Evolutionary conservation across 148 eudicot species (phyloP).

Genomic region (Euryodendron excelsum): DNA sequence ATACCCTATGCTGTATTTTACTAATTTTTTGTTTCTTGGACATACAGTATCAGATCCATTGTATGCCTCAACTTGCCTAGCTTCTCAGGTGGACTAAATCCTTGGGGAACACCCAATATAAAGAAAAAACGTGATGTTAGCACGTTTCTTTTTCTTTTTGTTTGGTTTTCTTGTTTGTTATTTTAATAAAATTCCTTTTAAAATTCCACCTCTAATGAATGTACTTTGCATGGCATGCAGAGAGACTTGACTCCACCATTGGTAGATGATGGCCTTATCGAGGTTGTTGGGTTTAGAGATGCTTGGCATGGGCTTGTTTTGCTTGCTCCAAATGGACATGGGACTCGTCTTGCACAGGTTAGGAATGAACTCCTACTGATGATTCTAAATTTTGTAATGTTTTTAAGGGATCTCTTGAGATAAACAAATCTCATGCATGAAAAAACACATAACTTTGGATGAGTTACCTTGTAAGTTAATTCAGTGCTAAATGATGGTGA

Average conservation of each 20-base stretch:
- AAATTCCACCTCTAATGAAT: slow-evolving; percentile 5
- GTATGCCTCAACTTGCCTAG: slow-evolving; percentile 97
- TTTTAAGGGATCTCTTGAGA: background rate
- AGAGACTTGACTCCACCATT: slow-evolving; percentile 72
- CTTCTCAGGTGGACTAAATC: slow-evolving; percentile 96
- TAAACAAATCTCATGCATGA: background rate
- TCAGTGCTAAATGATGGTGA: background rate
- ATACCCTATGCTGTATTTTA: background rate
- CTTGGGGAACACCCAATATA: slow-evolving; percentile 86
- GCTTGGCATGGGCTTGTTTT: slow-evolving; percentile 98
- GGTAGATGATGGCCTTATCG: slow-evolving; percentile 89
- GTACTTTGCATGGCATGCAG: slow-evolving; percentile 31
- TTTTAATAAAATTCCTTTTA: background rate
- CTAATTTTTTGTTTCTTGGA: background rate
- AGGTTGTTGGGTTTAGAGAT: slow-evolving; percentile 92
- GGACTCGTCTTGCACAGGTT: slow-evolving; percentile 98
- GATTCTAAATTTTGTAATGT: background rate
- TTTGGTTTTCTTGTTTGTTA: background rate
- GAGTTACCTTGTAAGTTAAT: background rate
- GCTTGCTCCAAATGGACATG: slow-evolving; percentile 86
- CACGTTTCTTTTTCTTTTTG: slow-evolving; percentile 1
- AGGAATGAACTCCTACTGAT: background rate
- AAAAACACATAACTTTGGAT: background rate
- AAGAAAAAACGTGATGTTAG: slow-evolving; percentile 64
- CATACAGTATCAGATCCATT: slow-evolving; percentile 82